Conservation (phyloP, 106 monocot species). For the Alisma plantagoaquatica region DNA sequence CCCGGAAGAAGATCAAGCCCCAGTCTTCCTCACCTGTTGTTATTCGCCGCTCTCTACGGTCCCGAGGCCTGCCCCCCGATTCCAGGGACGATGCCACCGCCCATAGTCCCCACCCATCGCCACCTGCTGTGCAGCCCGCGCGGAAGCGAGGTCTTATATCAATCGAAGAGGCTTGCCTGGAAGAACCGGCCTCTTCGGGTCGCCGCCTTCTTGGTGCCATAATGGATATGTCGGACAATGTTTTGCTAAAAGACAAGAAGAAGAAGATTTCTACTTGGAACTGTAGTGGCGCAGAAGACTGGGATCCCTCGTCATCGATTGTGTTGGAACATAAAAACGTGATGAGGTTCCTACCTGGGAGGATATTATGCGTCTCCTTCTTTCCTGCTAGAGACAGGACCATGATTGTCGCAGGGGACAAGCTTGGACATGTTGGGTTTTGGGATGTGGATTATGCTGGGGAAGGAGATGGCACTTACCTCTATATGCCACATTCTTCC, state of each 20-base stretch:
- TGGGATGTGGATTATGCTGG: conserved; percentile 46
- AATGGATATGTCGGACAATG: conserved; percentile 4
- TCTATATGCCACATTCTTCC: conserved; percentile 39
- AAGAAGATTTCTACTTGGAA: neutral
- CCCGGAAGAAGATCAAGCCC: neutral
- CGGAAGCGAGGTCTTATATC: conserved; percentile 5
- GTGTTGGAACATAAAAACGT: conserved; percentile 25
- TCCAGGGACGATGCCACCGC: neutral
- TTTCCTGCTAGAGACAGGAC: conserved; percentile 38
- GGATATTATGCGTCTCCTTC: conserved; percentile 35
- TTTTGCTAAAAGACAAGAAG: neutral
- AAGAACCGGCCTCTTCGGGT: neutral
- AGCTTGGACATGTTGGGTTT: conserved; percentile 49
- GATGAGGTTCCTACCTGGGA: conserved; percentile 28
- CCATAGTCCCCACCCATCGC: neutral
- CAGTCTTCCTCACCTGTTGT: conserved; percentile 8
- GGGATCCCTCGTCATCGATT: conserved; percentile 22
- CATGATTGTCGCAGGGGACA: conserved; percentile 41
- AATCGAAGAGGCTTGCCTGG: conserved; percentile 14
- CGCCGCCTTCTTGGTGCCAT: conserved; percentile 5
- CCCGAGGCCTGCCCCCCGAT: conserved; percentile 42
- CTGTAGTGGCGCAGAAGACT: neutral
- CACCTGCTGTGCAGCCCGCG: neutral
- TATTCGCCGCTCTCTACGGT: conserved; percentile 59
- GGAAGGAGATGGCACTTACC: conserved; percentile 28